phyloP scores from a whole-genome alignment of 2,329 filamentous ascomycete species.

The Aspergillus sp. region DNA sequence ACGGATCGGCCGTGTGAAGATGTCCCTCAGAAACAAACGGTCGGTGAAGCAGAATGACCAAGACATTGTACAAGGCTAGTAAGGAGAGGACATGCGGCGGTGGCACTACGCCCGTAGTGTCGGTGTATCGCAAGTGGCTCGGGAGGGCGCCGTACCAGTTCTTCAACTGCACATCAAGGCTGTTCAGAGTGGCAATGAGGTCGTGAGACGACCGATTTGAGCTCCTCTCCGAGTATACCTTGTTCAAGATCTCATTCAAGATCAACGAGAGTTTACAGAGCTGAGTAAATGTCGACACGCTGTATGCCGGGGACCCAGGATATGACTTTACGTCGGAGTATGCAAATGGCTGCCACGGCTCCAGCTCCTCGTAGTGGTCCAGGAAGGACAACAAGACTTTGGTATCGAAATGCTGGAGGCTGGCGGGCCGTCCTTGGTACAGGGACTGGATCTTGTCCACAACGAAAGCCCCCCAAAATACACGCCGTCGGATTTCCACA shows the following conservation, averaged over 20 bases:
- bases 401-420: conserved; percentile 43
- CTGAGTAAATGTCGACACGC: conserved; percentile 35
- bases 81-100: conserved; percentile 48
- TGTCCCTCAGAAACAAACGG: conserved; percentile 47
- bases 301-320: conserved; percentile 29
- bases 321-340: conserved; percentile 31
- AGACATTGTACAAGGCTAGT: conserved; percentile 50
- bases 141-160: conserved; percentile 45
- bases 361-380: conserved; percentile 50
- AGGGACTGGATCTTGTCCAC: conserved; percentile 54
- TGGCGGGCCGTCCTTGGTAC: conserved; percentile 54
- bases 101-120: conserved; percentile 28
- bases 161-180: conserved; percentile 41
- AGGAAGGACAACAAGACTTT: conserved; percentile 44
- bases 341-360: conserved; percentile 50
- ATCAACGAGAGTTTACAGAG: conserved; percentile 45
- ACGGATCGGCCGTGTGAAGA: conserved; percentile 40
- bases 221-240: conserved; percentile 46
- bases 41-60: conserved; percentile 54
- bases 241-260: conserved; percentile 45
- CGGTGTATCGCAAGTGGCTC: conserved; percentile 38
- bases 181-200: conserved; percentile 35
- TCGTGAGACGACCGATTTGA: conserved; percentile 30
- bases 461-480: conserved; percentile 35
- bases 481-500: conserved; percentile 26